Percentiles rank a stretch among this genome's conserved stretches.
Conservation (phyloP, 2,329 filamentous ascomycete species). For the Trichoderma atrobrunneum region DNA sequence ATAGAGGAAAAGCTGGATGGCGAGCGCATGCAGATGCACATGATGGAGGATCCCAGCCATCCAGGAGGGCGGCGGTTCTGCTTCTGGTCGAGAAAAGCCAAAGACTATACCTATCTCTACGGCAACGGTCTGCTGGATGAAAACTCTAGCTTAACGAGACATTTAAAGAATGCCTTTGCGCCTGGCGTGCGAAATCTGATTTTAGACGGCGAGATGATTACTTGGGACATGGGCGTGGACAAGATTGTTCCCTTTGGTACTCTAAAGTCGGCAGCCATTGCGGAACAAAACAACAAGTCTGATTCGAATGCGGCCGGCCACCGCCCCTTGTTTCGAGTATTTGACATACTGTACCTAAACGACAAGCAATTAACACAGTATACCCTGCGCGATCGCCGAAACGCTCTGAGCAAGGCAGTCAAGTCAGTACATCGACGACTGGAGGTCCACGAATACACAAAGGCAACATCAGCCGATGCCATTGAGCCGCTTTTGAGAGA, state of each 20-base stretch:
- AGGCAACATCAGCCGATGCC: slow-evolving; percentile 63
- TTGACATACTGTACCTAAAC: slow-evolving; percentile 90
- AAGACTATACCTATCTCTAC: slow-evolving; percentile 94
- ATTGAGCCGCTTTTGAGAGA: slow-evolving; percentile 78
- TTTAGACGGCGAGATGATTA: slow-evolving; percentile 97
- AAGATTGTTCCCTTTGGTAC: slow-evolving; percentile 88
- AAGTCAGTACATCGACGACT: slow-evolving; percentile 69
- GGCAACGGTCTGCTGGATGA: slow-evolving; percentile 72
- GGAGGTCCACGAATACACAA: slow-evolving; percentile 73
- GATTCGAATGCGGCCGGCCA: slow-evolving; percentile 49
- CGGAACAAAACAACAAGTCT: slow-evolving; percentile 64
- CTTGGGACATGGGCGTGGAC: slow-evolving; percentile 86
- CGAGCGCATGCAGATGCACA: slow-evolving; percentile 95
- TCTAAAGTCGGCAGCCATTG: slow-evolving; percentile 83
- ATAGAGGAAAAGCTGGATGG: slow-evolving; percentile 98
- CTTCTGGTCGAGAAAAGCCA: slow-evolving; percentile 95
- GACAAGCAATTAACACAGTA: slow-evolving; percentile 76
- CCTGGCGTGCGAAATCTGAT: slow-evolving; percentile 80
- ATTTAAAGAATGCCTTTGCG: slow-evolving; percentile 74
- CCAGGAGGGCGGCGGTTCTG: slow-evolving; percentile 71
- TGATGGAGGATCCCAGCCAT: slow-evolving; percentile 66
- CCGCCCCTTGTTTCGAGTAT: slow-evolving; percentile 78
- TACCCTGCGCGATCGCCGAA: slow-evolving; percentile 74
- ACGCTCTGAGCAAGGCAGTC: slow-evolving; percentile 70
- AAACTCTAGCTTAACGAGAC: slow-evolving; percentile 73